Evolutionary conservation across 805 yeast genomes (phyloP), one percentile per base, ranked within the genome.

Genomic region (Metschnikowia santaceciliae): DNA sequence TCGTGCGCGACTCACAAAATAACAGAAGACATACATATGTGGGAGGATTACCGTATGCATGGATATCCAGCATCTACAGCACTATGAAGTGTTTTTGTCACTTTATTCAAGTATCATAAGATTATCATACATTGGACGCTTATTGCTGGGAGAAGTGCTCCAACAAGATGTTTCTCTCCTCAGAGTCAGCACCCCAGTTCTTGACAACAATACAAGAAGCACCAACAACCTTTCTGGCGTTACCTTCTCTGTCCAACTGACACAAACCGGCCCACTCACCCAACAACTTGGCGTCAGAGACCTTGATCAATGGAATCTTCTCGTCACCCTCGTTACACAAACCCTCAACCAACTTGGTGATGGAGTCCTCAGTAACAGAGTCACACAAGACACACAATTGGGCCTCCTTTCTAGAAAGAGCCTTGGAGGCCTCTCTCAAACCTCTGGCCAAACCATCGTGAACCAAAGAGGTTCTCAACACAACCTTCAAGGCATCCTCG

Each of bases 191-290:
- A 90, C 99, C 99, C 98, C 98, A 94, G 96, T 90, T 86, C 86
- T 88, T 91, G 84, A 94, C 89, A 70, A 94, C 99, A 74, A 92
- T 97, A 80, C 96, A 92, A 69, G 98, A 91, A 79, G 97, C 96
- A 81, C 99, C 99, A 76, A 94, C 99, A 70, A 94, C 98, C 90
- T 94, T 94, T 85, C 97, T 90, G 81, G 98, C 97, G 84, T 92
- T 90, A 82, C 99, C 99, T 71, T 94, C 98, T 82, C 97, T 90
- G 95, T 94, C 98, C 71, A 92, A 86, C 81, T 90, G 90, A 83
- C 97, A 94, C 68, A 94, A 84, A 88, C 99, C 99, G 72, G 98
- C 98, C 99, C 99, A 94, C 84, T 94, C 98, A 85, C 99, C 99
- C 75, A 94, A 86, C 83, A 90, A 88, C 87, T 94, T 94, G 74